Evolutionary conservation across 2,329 filamentous ascomycete genomes (phyloP).

Genomic region (Hymenoscyphus fraxineus): DNA sequence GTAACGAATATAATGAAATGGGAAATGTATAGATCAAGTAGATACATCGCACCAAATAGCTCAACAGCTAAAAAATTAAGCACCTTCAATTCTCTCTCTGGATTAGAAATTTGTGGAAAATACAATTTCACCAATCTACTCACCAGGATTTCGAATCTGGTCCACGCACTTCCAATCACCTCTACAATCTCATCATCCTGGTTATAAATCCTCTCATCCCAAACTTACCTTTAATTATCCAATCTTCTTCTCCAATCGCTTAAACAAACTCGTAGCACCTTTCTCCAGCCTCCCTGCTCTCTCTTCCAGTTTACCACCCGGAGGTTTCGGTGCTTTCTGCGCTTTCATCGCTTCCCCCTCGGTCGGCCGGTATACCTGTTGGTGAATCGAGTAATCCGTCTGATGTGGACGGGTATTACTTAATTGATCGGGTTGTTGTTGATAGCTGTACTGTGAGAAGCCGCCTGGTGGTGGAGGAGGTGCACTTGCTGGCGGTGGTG

Average conservation of each 20-base stretch:
- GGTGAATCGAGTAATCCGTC: conserved; percentile 58
- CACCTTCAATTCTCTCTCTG: not conserved
- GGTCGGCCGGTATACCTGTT: conserved; percentile 66
- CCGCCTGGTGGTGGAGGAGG: conserved; percentile 44
- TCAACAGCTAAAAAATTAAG: not conserved
- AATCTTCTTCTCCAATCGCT: conserved; percentile 70
- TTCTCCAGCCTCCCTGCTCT: conserved; percentile 65
- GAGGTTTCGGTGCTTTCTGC: conserved; percentile 40
- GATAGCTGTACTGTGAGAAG: conserved; percentile 53
- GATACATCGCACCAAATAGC: not conserved
- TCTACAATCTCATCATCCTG: not conserved
- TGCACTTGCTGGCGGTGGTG: conserved; percentile 5
- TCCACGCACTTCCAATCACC: not conserved
- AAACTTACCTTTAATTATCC: conserved; percentile 20
- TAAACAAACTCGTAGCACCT: conserved; percentile 67
- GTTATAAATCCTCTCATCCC: not conserved
- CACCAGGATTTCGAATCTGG: not conserved
- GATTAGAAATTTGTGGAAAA: not conserved
- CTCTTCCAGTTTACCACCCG: conserved; percentile 57
- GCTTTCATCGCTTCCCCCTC: conserved; percentile 51
- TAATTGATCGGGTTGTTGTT: conserved; percentile 27
- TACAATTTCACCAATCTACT: not conserved
- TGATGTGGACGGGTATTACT: conserved; percentile 35
- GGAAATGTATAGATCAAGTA: not conserved
- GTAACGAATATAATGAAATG: not conserved